Evolutionary conservation across 208 protist species (phyloP), one percentile per base, ranked within the genome.

Genomic region (Leishmania aethiopica): DNA sequence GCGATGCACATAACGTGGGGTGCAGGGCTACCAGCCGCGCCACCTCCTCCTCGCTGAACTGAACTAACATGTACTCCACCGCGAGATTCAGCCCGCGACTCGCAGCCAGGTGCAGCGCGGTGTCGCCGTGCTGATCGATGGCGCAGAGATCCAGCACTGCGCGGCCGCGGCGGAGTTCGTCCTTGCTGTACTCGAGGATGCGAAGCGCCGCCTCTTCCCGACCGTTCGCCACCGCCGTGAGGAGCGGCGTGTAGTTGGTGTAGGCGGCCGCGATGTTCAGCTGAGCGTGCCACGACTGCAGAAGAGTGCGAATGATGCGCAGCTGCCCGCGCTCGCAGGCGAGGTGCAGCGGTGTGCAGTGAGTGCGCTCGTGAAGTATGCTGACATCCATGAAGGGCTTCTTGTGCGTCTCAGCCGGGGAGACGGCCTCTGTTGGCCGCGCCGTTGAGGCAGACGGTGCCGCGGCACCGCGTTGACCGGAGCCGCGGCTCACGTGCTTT

Each of bases 11-110:
- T 13, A 86, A 53, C 67, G 73, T 60, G 10, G 81, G 66, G 55
- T 84, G 85, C 71, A 89, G 67, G 74, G 71, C 51, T 10, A 59
- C 72, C 11, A 86, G 80, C 49, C 83, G 77, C 76, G 86, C 74
- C 67, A 97, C 87, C 81, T 97, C 93, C 72, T 93, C 89, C 28
- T 93, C 88, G 64, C 84, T 87, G 78, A 95, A 97, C 79, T 95
- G 91, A 71, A 85, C 77, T 53, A 95, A 86, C 64, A 97, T 93
- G 88, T 97, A 95, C 79, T 97, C 93, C 72, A 95, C 88, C 37
- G 91, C 89, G 10, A 87, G 73, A 42, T 87, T 77, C 78, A 94
- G 86, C 37, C 91, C 93, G 35, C 81, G 78, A 51, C 79, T 59
- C 22, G 90, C 88, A 40, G 92, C 92, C 15, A 94, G 76, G 73